phyloP scores from a whole-genome alignment of 495 filamentous ascomycete genomes.

The Tuber umbilicatum region DNA sequence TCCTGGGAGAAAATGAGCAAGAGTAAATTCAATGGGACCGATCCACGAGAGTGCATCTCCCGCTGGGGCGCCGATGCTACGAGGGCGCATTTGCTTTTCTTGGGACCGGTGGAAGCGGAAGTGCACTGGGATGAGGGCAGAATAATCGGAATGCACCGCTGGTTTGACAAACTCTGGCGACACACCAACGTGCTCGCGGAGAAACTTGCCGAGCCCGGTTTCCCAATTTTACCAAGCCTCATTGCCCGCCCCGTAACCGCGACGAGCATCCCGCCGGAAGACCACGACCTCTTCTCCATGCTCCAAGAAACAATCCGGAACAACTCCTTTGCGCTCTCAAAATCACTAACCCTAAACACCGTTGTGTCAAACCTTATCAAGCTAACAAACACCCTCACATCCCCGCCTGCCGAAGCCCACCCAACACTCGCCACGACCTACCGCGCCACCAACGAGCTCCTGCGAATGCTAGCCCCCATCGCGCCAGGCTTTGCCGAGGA shows the following conservation, averaged over 20 bases:
- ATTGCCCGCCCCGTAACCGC: conserved; percentile 11
- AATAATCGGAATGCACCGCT: conserved; percentile 72
- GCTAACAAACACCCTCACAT: conserved; percentile 60
- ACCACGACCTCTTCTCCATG: background rate
- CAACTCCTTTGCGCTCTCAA: background rate
- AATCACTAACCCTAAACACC: conserved; percentile 63
- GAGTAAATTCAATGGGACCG: conserved; percentile 89
- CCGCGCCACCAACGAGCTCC: conserved; percentile 47
- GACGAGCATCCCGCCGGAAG: background rate
- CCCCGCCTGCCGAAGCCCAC: conserved; percentile 42
- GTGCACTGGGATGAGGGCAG: conserved; percentile 83
- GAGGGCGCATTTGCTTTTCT: conserved; percentile 78
- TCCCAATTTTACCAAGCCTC: background rate
- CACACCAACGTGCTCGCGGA: background rate
- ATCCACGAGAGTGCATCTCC: conserved; percentile 62
- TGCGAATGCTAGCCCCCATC: conserved; percentile 69
- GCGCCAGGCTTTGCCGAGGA: conserved; percentile 73
- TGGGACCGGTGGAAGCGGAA: conserved; percentile 72
- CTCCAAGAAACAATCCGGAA: conserved; percentile 1
- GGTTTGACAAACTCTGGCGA: conserved; percentile 54
- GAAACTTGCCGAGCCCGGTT: conserved; percentile 24
- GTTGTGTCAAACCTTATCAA: conserved; percentile 73
- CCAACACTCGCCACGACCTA: conserved; percentile 42
- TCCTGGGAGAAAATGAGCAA: conserved; percentile 94
- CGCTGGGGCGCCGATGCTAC: conserved; percentile 78